Base-by-base conservation (phyloP, 305 asterid genomes). In the Fraxinus floribunda region DNA sequence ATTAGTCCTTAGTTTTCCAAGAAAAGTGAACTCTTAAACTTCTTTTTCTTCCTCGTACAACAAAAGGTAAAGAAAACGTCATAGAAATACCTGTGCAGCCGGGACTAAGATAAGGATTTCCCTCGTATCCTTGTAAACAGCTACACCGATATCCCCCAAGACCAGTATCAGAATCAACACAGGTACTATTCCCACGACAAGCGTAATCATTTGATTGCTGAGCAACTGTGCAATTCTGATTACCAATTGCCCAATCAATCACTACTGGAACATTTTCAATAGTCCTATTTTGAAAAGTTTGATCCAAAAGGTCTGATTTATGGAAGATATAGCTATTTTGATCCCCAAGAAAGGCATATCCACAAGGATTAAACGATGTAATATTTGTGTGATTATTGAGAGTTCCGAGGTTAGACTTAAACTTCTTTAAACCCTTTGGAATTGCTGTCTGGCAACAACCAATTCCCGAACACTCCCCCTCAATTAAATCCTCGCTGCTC, bases 261-360 rank as follows among this genome's bases (percentile, higher is more conserved):
- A 83, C 85, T 6, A 90, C 4, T 0, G 89, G 86, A 30, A 88
- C 89, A 71, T 18, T 83, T 2, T 78, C 79, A 0, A 18, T 36
- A 8, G 82, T 86, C 55, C 82, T 75, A 9, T 84, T 75, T 57
- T 10, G 4, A 3, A 89, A 92, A 68, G 46, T 29, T 3, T 80
- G 44, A 34, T 90, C 91, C 0, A 20, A 68, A 2, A 92, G 66
- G 44, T 89, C 91, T 0, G 72, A 15, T 0, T 76, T 79, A 0
- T 81, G 81, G 82, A 88, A 91, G 1, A 5, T 35, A 29, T 77
- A 91, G 22, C 84, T 81, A 38, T 80, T 81, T 0, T 87, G 88
- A 36, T 94, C 97, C 0, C 89, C 96, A 0, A 94, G 86, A 76
- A 94, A 94, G 1, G 96, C 91, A 80, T 90, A 90, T 0, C 93